These are phyloP conservation scores for Taxillus chinensis DNA, from an alignment of 164 flowering plant genomes.

Conservation along the genomic window DNA sequence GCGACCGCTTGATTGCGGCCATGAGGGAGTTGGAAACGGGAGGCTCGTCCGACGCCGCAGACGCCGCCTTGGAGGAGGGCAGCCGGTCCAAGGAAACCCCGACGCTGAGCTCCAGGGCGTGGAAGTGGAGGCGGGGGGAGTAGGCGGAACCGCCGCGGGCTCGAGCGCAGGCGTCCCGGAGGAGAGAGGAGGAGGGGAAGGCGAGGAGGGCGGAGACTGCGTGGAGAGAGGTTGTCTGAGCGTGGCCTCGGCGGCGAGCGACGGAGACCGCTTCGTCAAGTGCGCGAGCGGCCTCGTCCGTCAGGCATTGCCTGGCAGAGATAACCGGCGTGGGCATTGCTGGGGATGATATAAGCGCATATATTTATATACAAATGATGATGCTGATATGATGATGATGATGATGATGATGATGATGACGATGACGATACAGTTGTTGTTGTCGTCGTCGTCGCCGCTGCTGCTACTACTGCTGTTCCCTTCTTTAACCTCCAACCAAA, in stretches of 20 bases:
- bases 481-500: constrained; percentile 1
- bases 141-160: constrained; percentile 34
- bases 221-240: constrained; percentile 79
- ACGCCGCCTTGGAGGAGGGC: constrained; percentile 29
- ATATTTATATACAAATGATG: not conserved
- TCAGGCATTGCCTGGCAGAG: constrained; percentile 66
- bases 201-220: constrained; percentile 55
- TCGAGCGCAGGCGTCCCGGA: constrained; percentile 63
- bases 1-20: constrained; percentile 88
- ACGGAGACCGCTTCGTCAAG: constrained; percentile 67
- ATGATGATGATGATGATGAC: too few species aligned
- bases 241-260: constrained; percentile 62
- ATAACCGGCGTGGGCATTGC: constrained; percentile 84
- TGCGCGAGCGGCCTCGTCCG: constrained; percentile 56
- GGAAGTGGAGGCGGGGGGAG: constrained; percentile 53
- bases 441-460: too few species aligned
- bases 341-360: constrained; percentile 16
- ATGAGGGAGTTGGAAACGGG: constrained; percentile 78
- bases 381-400: not conserved
- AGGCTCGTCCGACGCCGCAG: constrained; percentile 36
- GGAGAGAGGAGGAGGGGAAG: constrained; percentile 31
- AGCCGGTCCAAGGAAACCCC: constrained; percentile 68
- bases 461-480: not conserved
- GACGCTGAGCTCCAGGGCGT: constrained; percentile 70
- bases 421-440: too few species aligned